Base-by-base conservation (phyloP, 2,329 filamentous ascomycete genomes). In the Colletotrichum sp. region DNA sequence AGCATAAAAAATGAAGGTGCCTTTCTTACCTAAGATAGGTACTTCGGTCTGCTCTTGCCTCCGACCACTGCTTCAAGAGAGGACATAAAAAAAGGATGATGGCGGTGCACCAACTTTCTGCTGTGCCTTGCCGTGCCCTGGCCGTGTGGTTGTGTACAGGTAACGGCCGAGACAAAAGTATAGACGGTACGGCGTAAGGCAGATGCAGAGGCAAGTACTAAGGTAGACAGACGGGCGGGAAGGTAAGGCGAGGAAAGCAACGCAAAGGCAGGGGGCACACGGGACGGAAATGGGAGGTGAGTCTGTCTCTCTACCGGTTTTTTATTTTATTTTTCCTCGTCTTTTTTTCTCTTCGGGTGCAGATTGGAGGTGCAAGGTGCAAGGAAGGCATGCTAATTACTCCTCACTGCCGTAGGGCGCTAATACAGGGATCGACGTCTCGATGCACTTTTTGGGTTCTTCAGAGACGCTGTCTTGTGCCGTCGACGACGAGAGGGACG, bases 391-490 rank as follows among this genome's bases (percentile, higher is more conserved):
- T 68, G 13, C 52, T 68, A 69, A 68, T 52, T 69, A 69, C 64
- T 76, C 64, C 73, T 76, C 64, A 69, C 57, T 73, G 70, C 70
- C 70, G 59, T 49, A 69, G n/a, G 59, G 64, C 70, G 65, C 74
- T 76, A 74, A 76, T 26, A 65, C 70, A 24, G 57, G 16, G 73
- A 76, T 76, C 73, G 65, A 30, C 69, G 49, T 66, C 57, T 76
- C 16, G 34, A 36, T 76, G 73, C 69, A 76, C 73, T 69, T 39
- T 73, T 72, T 76, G 39, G 73, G 69, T 76, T 76, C 73, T 76
- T 73, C 73, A 76, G 63, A 76, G 73, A 76, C 64, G 69, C 73
- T 73, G 69, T 57, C 64, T 76, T 65, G 64, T 73, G 70, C 70
- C 74, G 73, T 63, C 63, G 8, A 60, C 15, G 62, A 26, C 24